Percentiles rank a stretch among this genome's conserved stretches.
Conservation (phyloP, 129 eudicot species). For the Flaveria sonorensis region DNA sequence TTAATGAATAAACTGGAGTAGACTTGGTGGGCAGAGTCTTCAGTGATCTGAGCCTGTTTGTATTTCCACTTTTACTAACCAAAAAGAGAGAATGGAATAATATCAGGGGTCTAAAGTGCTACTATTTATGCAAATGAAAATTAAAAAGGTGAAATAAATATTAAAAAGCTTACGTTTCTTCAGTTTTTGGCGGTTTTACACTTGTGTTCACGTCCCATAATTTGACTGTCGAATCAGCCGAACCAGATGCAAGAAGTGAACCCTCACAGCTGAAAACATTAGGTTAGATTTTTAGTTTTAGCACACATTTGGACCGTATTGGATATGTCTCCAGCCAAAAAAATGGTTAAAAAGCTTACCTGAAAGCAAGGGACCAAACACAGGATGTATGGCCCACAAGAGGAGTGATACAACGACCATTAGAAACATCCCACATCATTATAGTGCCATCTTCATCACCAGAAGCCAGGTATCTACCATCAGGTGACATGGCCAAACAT, state of each 20-base stretch:
- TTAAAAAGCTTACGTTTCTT: slow-evolving; percentile 60
- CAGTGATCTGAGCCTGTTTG: slow-evolving; percentile 86
- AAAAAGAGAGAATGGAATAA: background rate
- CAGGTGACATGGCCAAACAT: slow-evolving; percentile 94
- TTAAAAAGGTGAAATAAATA: background rate
- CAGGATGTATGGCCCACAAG: slow-evolving; percentile 93
- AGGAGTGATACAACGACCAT: slow-evolving; percentile 88
- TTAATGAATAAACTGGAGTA: slow-evolving; percentile 83
- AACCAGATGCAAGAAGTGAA: slow-evolving; percentile 98
- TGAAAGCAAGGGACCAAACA: slow-evolving; percentile 93
- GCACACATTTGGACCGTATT: background rate
- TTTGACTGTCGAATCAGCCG: slow-evolving; percentile 97
- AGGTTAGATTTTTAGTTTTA: background rate
- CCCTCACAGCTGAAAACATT: slow-evolving; percentile 83
- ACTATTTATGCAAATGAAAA: background rate
- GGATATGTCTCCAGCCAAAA: background rate
- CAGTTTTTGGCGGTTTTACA: slow-evolving; percentile 57
- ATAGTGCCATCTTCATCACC: slow-evolving; percentile 97
- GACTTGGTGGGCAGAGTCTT: slow-evolving; percentile 91
- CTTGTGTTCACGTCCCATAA: slow-evolving; percentile 92
- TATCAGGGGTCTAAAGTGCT: slow-evolving; percentile 2
- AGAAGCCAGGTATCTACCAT: slow-evolving; percentile 97
- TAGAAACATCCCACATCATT: slow-evolving; percentile 98
- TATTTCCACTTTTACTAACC: slow-evolving; percentile 66
- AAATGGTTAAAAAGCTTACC: slow-evolving; percentile 35